Base-by-base conservation (phyloP, 2,329 filamentous ascomycete species). In the Sporothrix brasiliensis region DNA sequence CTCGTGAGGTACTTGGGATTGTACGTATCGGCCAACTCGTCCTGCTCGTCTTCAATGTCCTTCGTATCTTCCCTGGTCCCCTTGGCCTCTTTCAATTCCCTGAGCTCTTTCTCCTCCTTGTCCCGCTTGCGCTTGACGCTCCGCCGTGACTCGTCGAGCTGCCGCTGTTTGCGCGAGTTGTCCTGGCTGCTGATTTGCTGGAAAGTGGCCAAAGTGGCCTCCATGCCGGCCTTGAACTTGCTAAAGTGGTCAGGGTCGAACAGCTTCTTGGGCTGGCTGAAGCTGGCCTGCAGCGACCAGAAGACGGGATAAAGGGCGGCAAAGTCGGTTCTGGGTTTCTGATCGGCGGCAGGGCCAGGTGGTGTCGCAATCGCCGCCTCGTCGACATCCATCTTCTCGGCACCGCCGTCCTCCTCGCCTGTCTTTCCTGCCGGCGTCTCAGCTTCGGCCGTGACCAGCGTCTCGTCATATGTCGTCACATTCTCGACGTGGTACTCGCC, bases 1-100 rank as follows among this genome's bases (percentile, higher is more conserved):
- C 94, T 98, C n/a, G 95, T 99, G 21, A 99, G 86, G 78, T 99
- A 99, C 78, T 98, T 99, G 1, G 96, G 94, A 76, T 99, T 99
- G 81, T 97, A 98, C 30, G 88, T 89, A 77, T 88, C 91, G 30
- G 89, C 85, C 67, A 89, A 82, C 9, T 87, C 87, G 67, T 88
- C 85, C 7, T 71, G 71, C 54, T 84, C 85, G 13, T 86, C 84
- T 4, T 21, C 34, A 21, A 53, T 69, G 54, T 11, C 39, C 9
- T 87, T 87, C 54, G 84, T 85, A 10, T 86, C 84, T 0, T 52
- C 67, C n/a, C 60, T 44, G 14, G 14, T 16, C 56, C 53, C 68
- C 19, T 60, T 68, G 41, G 16, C 68, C 1, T 65, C 66, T 21
- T 44, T 61, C 10, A 19, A 84, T 6, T 70, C 71, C 54, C 84